Percentiles rank a stretch among this genome's conserved stretches.
phyloP scores from a whole-genome alignment of 257 asterid genomes.

The Sherardia arvensis region DNA sequence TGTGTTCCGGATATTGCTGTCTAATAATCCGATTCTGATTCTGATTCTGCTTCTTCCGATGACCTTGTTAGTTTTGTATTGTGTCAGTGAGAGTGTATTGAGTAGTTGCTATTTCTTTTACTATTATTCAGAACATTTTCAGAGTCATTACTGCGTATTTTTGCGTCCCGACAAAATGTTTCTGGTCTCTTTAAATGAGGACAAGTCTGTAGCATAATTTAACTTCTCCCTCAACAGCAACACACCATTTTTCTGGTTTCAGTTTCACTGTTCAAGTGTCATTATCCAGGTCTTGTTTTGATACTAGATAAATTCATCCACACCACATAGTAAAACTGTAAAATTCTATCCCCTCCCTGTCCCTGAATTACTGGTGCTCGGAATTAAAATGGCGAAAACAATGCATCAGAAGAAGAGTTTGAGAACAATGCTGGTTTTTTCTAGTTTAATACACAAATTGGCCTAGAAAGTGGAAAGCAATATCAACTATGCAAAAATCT shows the following conservation, averaged over 20 bases:
- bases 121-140: background rate
- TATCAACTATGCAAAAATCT: no score
- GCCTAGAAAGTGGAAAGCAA: no score
- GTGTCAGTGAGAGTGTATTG: background rate
- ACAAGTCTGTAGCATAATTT: background rate
- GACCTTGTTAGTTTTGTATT: background rate
- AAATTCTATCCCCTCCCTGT: no score
- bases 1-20: background rate
- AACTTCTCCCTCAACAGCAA: background rate
- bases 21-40: background rate
- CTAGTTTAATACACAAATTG: no score
- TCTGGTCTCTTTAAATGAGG: background rate
- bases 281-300: no score
- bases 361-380: no score
- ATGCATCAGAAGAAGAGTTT: no score
- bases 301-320: no score
- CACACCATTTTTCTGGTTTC: background rate
- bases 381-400: no score
- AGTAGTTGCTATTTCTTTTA: background rate
- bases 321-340: no score
- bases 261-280: no score
- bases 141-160: background rate
- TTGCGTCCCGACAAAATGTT: background rate
- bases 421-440: no score
- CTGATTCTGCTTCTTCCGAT: background rate